Base-by-base conservation (phyloP, 345 rosid species). In the Combretum micranthum region DNA sequence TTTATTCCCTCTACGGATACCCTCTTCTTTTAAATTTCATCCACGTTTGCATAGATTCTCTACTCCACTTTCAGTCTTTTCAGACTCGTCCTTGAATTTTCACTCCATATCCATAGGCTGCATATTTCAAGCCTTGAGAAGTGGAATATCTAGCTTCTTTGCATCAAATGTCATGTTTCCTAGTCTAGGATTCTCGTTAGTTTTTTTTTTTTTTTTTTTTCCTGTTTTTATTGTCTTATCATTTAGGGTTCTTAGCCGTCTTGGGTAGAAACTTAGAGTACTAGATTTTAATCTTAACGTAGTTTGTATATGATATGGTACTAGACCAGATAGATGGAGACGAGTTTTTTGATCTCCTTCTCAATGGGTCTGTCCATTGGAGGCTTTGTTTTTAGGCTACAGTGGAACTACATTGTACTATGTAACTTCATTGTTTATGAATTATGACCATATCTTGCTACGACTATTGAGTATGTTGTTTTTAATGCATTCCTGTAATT, bases 281-380 rank as follows among this genome's bases (percentile, higher is more conserved):
- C 39, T 32, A 32, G 9, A 32, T 32, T 32, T 32, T 32, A 7
- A 32, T 32, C 9, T 32, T 32, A 7, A 32, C 9, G 39, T 32
- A 32, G 10, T 1, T 7, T 32, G 39, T 32, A 32, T 32, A 32
- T 64, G 56, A 23, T 20, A 22, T 42, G 22, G 69, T 17, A 39
- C 45, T 32, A 8, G 22, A 55, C 47, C 47, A 42, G 20, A 39
- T 32, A 25, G 42, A 13, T 43, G 64, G 47, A 51, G 72, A 81
- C 75, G 85, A 75, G 87, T 84, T 84, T 81, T 60, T 81, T 79
- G 85, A 79, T 84, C 83, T 77, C 83, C 81, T 64, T 48, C 72
- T 66, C 60, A 44, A 42, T 50, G 49, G 72, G 76, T 67, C 71
- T 51, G 46, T 59, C 69, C 80, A 53, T 68, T 64, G 44, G 66